Evolutionary conservation across 2,329 filamentous ascomycete genomes (phyloP), one percentile per base, ranked within the genome.

Genomic region (Fusarium caatingaense): DNA sequence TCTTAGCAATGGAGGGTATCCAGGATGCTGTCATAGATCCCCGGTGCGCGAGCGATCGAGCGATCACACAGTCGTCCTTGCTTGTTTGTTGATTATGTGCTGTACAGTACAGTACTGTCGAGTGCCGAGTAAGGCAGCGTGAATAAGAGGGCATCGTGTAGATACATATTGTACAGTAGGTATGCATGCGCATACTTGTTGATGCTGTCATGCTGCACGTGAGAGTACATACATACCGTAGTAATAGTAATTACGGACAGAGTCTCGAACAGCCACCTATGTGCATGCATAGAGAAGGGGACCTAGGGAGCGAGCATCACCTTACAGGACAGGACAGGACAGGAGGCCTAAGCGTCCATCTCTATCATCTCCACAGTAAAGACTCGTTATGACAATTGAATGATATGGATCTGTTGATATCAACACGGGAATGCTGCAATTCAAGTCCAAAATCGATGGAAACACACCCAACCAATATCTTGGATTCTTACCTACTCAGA

Each of bases 261-360:
- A 57, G 60, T 58, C 42, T 64, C 44, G 40, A 45, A 40, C 44
- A 54, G 23, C 54, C 16, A 30, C 12, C 12, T 13, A 37, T 37
- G 32, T 37, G 16, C 16, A 37, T 37, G 34, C 48, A 41, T 32
- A 53, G 16, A 48, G 41, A 21, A 48, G 28, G 28, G 32, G 48
- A n/a, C n/a, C n/a, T n/a, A 45, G 46, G 40, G 49, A 37, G 56
- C 51, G 51, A 10, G 58, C 56, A 70, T 64, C 49, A 53, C 58
- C 55, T 66, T 54, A 53, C 64, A 13, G 16, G 50, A 47, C 8
- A 20, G 12, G 32, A 63, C 66, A 64, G 49, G 56, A 59, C 56
- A 57, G 37, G 37, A 20, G 51, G 64, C 49, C 67, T 66, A 53
- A 72, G 72, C 71, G 60, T 32, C n/a, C 71, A 59, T 32, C n/a